phyloP scores from a whole-genome alignment of 495 filamentous ascomycete species.

The Oidiodendron maius region DNA sequence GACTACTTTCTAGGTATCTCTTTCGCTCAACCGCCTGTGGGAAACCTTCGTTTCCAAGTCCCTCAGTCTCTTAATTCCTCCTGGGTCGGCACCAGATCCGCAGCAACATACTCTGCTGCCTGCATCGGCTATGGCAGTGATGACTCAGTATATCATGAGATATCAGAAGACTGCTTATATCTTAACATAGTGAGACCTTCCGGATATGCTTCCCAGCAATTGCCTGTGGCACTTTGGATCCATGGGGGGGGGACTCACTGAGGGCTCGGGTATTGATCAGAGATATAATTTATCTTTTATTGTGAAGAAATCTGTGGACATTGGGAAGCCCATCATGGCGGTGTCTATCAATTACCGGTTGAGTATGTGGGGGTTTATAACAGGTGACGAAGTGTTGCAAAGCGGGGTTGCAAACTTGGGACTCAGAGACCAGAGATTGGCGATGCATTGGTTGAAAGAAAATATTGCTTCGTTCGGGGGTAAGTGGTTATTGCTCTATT shows the following conservation, averaged over 20 bases:
- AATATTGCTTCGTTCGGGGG: conserved; percentile 67
- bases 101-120: conserved; percentile 12
- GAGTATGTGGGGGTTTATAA: conserved; percentile 60
- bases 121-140: conserved; percentile 22
- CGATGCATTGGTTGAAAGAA: conserved; percentile 65
- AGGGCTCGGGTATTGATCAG: conserved; percentile 35
- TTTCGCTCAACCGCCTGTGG: conserved; percentile 32
- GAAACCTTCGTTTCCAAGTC: conserved; percentile 14
- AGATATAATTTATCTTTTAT: conserved; percentile 40
- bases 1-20: conserved; percentile 43
- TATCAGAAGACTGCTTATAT: conserved; percentile 57
- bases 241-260: conserved; percentile 53
- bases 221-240: conserved; percentile 65
- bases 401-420: conserved; percentile 56
- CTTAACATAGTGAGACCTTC: conserved; percentile 57
- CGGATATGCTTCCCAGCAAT: conserved; percentile 32
- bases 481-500: conserved; percentile 32
- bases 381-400: conserved; percentile 34
- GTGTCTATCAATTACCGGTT: conserved; percentile 58
- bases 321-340: conserved; percentile 47
- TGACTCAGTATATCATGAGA: conserved; percentile 2
- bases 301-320: conserved; percentile 35
- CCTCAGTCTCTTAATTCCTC: conserved; percentile 13
- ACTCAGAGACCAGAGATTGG: conserved; percentile 60
- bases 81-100: conserved; percentile 9